Percentiles rank a stretch among this genome's conserved stretches.
These are phyloP conservation scores for Panicum miliaceum DNA, from an alignment of 176 grass and related monocot species.

Conservation along the genomic window DNA sequence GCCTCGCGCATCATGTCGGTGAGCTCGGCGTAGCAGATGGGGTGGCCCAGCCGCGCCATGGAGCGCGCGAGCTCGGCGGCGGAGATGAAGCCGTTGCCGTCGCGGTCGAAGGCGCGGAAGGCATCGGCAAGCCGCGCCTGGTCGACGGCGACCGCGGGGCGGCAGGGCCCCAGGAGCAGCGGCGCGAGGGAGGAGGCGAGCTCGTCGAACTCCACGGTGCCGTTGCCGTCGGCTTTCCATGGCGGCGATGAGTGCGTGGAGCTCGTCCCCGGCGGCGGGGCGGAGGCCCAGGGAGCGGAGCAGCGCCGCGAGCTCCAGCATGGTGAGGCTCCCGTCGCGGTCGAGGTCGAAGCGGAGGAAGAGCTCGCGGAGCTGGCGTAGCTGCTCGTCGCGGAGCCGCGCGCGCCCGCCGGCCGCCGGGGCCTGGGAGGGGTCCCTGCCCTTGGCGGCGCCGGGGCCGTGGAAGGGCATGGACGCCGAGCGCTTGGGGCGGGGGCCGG, in stretches of 20 bases:
- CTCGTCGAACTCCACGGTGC: conserved; percentile 68
- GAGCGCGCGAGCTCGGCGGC: conserved; percentile 69
- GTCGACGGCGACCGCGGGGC: conserved; percentile 55
- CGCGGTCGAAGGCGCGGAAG: conserved; percentile 64
- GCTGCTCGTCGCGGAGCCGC: conserved; percentile 57
- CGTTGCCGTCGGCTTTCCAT: conserved; percentile 65
- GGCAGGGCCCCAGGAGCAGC: conserved; percentile 55
- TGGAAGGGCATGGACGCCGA: conserved; percentile 40
- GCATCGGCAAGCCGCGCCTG: conserved; percentile 65
- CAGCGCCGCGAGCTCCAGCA: conserved; percentile 60
- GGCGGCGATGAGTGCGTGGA: conserved; percentile 56
- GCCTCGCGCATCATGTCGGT: conserved; percentile 71
- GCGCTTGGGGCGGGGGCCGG: conserved; percentile 5
- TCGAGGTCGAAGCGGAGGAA: conserved; percentile 66
- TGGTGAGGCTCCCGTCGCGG: conserved; percentile 66
- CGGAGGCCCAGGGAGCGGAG: conserved; percentile 59
- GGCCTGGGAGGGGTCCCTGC: background rate
- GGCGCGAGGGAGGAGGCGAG: conserved; percentile 52
- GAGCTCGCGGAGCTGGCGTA: conserved; percentile 59
- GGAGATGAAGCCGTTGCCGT: conserved; percentile 71
- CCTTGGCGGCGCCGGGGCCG: background rate
- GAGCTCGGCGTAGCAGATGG: conserved; percentile 63
- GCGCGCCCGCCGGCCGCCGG: conserved; percentile 12
- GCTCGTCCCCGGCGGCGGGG: conserved; percentile 55
- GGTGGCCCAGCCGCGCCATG: conserved; percentile 67